Evolutionary conservation across 2,329 filamentous ascomycete species (phyloP), one percentile per base, ranked within the genome.

Genomic region (Anisogramma anomala): DNA sequence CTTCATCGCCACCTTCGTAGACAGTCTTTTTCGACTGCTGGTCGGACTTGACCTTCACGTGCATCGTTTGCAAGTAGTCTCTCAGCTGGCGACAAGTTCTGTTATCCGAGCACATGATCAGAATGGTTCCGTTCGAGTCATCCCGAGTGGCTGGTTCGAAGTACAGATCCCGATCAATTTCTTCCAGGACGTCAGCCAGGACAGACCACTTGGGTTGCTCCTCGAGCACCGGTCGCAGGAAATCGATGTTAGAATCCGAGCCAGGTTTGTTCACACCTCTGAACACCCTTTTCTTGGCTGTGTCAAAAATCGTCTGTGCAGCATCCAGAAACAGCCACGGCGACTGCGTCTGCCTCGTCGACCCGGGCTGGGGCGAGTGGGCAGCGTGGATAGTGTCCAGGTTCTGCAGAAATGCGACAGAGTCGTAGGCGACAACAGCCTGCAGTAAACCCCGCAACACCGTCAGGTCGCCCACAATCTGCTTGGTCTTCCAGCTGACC

Each of bases 281-380:
- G 54, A 95, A 98, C 4, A 95, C 89, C 50, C 91, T 73, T 42
- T 80, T 75, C 57, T 87, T 91, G 1, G 91, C 87, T 3, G 84
- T 87, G 46, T 88, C 83, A 50, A 98, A 96, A 10, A 98, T 85
- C 13, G 84, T 88, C 59, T 96, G 84, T 0, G 91, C 89, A 18
- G 89, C 88, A 58, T 96, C 91, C 4, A 96, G 72, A 52, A 95
- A 96, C 23, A 98, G 69, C 91, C 91, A 98, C 0, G 91, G 91
- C 0, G 88, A 93, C 53, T 94, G 86, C 25, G 81, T 88, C 55
- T 94, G 84, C 48, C 81, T 77, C 3, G 79, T 94, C 2, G 87
- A 89, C 0, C 87, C 88, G 7, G 87, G 84, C 1, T 85, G 82
- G 4, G 91, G 88, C 35, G 85, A 83, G 55, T 94, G 87, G 0